phyloP scores from a whole-genome alignment of 225 moss, liverwort and hornwort genomes.

The Sphagnum contortum region DNA sequence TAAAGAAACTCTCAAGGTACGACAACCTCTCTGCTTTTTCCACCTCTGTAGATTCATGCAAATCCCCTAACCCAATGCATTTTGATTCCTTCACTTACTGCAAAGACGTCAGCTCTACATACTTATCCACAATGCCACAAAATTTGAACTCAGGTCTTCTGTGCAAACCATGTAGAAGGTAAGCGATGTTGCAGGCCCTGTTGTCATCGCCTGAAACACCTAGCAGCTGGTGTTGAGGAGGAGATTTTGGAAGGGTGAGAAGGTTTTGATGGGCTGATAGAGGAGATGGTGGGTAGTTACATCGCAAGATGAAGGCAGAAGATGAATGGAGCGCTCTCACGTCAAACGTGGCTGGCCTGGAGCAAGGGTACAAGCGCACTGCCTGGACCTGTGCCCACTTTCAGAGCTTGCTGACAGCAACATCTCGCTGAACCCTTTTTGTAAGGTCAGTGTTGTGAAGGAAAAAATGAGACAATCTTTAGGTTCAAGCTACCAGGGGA shows the following conservation, averaged over 20 bases:
- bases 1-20: slow-evolving; percentile 39
- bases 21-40: background rate
- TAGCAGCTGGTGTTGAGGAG: too few relatives aligned
- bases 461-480: too few relatives aligned
- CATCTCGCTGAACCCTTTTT: slow-evolving; percentile 31
- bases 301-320: slow-evolving; percentile 55
- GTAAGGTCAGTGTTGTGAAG: slow-evolving; percentile 21
- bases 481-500: slow-evolving; percentile 24
- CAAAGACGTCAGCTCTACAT: too few relatives aligned
- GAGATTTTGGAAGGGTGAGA: background rate
- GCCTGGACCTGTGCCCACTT: slow-evolving; percentile 36
- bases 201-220: background rate
- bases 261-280: slow-evolving; percentile 8
- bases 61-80: too few relatives aligned
- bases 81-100: too few relatives aligned
- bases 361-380: slow-evolving; percentile 56
- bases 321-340: slow-evolving; percentile 45
- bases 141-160: background rate
- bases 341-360: slow-evolving; percentile 48
- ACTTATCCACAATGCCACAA: background rate
- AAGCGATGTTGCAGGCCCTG: too few relatives aligned
- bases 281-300: slow-evolving; percentile 32
- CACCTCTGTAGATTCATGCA: background rate
- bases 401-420: slow-evolving; percentile 17
- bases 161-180: background rate